A percentile compares a stretch with the other conserved stretches of the same genome.
Conservation (phyloP, 768 basidiomycete genomes). For the Mycena indigotica region DNA sequence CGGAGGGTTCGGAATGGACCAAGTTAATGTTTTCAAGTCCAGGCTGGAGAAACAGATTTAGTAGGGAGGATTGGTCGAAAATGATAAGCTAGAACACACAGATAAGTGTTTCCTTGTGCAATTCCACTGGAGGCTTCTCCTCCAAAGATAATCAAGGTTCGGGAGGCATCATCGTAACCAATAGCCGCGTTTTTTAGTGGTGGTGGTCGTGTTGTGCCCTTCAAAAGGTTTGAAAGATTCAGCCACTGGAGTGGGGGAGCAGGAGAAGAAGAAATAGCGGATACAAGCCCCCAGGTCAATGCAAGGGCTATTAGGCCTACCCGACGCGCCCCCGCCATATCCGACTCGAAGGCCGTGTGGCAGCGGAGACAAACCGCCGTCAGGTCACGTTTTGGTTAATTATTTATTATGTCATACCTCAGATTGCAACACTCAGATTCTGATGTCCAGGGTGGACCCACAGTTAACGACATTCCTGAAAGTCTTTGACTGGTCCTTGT, state of each 20-base stretch:
- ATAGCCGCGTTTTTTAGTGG: conserved; percentile 48
- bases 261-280: conserved; percentile 48
- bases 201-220: background rate
- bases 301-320: background rate
- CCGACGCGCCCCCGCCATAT: too few relatives aligned
- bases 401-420: too few relatives aligned
- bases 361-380: too few relatives aligned
- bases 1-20: conserved; percentile 61
- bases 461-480: too few relatives aligned
- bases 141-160: conserved; percentile 71
- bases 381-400: too few relatives aligned
- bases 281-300: background rate
- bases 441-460: too few relatives aligned
- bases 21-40: conserved; percentile 59
- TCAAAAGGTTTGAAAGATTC: conserved; percentile 29
- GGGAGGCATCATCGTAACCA: conserved; percentile 58
- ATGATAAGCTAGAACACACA: conserved; percentile 49
- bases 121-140: conserved; percentile 71
- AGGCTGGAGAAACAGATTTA: conserved; percentile 45
- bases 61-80: too few relatives aligned
- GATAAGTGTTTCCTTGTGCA: conserved; percentile 63
- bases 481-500: too few relatives aligned
- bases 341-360: too few relatives aligned
- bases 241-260: conserved; percentile 76
- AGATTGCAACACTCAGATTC: too few relatives aligned